Evolutionary conservation across 306 rosid genomes (phyloP).

Genomic region (Abrus pulchellus): DNA sequence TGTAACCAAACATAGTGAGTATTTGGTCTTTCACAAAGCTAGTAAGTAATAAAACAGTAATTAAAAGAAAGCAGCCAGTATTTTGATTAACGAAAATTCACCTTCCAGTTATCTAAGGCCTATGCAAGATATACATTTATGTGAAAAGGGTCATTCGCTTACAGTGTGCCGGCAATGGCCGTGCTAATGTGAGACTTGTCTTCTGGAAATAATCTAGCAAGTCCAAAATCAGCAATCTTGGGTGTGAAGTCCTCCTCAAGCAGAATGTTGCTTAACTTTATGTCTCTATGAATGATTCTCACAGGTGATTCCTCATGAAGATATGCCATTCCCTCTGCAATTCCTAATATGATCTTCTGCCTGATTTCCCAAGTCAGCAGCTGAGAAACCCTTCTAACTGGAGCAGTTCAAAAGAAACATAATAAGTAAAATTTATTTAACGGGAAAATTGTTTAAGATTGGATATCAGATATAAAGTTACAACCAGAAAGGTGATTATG

Average conservation of each 20-base stretch:
- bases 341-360: slow-evolving; percentile 49
- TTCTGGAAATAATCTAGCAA: slow-evolving; percentile 71
- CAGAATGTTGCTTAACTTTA: slow-evolving; percentile 68
- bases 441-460: slow-evolving; percentile 4
- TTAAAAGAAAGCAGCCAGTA: background rate
- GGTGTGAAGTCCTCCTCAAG: slow-evolving; percentile 66
- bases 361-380: slow-evolving; percentile 49
- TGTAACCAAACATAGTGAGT: background rate
- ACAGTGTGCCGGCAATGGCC: slow-evolving; percentile 56
- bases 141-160: slow-evolving; percentile 20
- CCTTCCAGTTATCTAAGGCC: background rate
- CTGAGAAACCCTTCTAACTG: slow-evolving; percentile 44
- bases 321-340: slow-evolving; percentile 75
- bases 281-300: slow-evolving; percentile 79
- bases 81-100: slow-evolving; percentile 13
- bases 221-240: slow-evolving; percentile 81
- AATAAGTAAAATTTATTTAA: background rate
- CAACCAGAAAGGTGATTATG: slow-evolving; percentile 65
- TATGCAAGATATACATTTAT: background rate
- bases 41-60: background rate
- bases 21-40: slow-evolving; percentile 9
- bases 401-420: background rate
- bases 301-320: slow-evolving; percentile 69
- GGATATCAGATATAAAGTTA: slow-evolving; percentile 32
- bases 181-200: slow-evolving; percentile 54